phyloP scores from a whole-genome alignment of 495 filamentous ascomycete species.

The Opeltia flavorubescens region DNA sequence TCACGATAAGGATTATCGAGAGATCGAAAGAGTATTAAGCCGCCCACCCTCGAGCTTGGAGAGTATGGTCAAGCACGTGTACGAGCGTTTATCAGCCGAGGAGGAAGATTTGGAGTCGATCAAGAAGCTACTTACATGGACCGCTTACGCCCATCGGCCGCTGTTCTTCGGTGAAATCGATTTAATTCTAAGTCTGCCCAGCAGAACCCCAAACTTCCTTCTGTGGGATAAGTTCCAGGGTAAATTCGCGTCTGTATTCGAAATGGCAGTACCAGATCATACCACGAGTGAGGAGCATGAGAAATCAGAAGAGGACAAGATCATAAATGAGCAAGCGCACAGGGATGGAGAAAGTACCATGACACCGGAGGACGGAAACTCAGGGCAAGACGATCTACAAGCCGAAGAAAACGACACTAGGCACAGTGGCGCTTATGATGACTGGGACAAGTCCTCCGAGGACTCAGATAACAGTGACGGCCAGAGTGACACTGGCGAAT shows the following conservation, averaged over 20 bases:
- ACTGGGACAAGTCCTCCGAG: background rate
- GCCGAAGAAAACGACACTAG: background rate
- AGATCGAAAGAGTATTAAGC: slow-evolving; percentile 19
- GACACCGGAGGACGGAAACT: slow-evolving; percentile 18
- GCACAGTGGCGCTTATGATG: background rate
- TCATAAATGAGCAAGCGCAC: background rate
- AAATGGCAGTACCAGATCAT: slow-evolving; percentile 4
- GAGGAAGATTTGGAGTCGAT: slow-evolving; percentile 14
- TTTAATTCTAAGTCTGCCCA: slow-evolving; percentile 15
- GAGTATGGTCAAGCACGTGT: slow-evolving; percentile 23
- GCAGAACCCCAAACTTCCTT: slow-evolving; percentile 11
- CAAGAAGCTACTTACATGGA: slow-evolving; percentile 24
- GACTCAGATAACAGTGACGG: background rate
- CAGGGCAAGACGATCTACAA: background rate
- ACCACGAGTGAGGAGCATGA: background rate
- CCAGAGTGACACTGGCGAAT: background rate
- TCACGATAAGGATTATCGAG: slow-evolving; percentile 13
- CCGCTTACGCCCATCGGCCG: slow-evolving; percentile 17
- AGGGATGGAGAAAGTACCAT: slow-evolving; percentile 20
- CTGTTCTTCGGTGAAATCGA: slow-evolving; percentile 21
- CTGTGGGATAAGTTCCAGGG: slow-evolving; percentile 22
- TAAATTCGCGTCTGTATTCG: slow-evolving; percentile 25
- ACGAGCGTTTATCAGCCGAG: slow-evolving; percentile 17
- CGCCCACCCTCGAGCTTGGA: slow-evolving; percentile 17
- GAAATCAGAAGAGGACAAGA: background rate